Evolutionary conservation across 75 land plant species (phyloP), one percentile per base, ranked within the genome.

Genomic region (Pinus albicaulis): DNA sequence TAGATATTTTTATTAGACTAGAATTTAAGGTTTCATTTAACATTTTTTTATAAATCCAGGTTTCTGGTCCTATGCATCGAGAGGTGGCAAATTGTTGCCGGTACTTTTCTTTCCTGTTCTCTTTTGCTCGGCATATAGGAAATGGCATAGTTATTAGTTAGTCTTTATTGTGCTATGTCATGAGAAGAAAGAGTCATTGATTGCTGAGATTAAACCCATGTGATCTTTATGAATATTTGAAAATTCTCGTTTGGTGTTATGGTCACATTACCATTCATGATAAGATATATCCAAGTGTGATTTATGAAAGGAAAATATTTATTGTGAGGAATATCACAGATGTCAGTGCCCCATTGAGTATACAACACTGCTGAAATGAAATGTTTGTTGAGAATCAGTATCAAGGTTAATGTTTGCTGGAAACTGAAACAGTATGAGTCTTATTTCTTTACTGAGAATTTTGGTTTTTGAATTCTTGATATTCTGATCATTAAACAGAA

Each of bases 41-140:
- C 22, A n/a, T 57, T 8, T 3, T 22, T 56, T 28, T 41, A 59
- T 48, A 44, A 31, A 36, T 81, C n/a, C 88, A 97, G 99, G 95
- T 97, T 48, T 95, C 96, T 79, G 99, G 99, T 65, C 99, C 99
- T 24, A 92, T 97, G 99, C 99, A 97, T 86, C 81, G 95, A n/a
- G 99, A 97, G 76, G 99, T 95, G 75, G 98, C 99, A 11, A 97
- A 92, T 68, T 97, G 99, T 74, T 94, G 98, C 74, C 80, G 96
- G 99, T 93, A 86, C 72, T 38, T 58, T 55, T 59, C 48, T 38
- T 5, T 23, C 26, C 20, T 55, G 41, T 57, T 55, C 34, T 41
- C n/a, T 38, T 68, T 38, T 3, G 17, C 23, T n/a, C 53, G 24
- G 3, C 26, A 48, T 72, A 59, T 20, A 22, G 53, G n/a, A 68